These are phyloP conservation scores for Xylariaceae sp. DNA, from an alignment of 2,329 filamentous ascomycete genomes.

Conservation along the genomic window DNA sequence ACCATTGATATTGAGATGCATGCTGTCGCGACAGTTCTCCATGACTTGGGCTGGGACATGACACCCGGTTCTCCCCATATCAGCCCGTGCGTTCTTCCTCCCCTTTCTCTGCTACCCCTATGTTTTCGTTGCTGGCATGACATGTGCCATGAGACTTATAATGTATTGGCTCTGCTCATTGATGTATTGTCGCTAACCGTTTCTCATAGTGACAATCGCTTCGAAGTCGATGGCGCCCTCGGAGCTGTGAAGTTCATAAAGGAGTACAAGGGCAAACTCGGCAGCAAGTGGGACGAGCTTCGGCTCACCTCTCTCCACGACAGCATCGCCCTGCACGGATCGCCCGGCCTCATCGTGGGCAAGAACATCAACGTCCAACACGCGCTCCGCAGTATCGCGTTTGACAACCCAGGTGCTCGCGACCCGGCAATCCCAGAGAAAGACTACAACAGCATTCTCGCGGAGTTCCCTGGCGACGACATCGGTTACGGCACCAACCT, in stretches of 20 bases:
- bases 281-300: conserved; percentile 5
- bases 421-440: conserved; percentile 4
- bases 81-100: neutral
- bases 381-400: conserved; percentile 12
- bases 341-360: conserved; percentile 10
- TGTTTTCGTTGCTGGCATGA: conserved; percentile 13
- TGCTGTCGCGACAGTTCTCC: conserved; percentile 17
- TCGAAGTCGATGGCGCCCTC: conserved; percentile 17
- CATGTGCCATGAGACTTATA: neutral
- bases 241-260: conserved; percentile 15
- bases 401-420: conserved; percentile 10
- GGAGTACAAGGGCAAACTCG: conserved; percentile 9
- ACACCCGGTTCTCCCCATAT: neutral
- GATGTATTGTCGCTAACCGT: neutral
- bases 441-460: conserved; percentile 8
- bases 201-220: conserved; percentile 10
- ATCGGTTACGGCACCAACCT: conserved; percentile 16
- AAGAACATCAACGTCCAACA: conserved; percentile 15
- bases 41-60: conserved; percentile 19
- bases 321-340: conserved; percentile 16
- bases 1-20: conserved; percentile 16
- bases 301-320: conserved; percentile 15
- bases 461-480: conserved; percentile 9
- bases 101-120: conserved; percentile 1
- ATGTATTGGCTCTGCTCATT: neutral